Evolutionary conservation across 2,329 filamentous ascomycete genomes (phyloP).

Genomic region (Epichloe sibirici): DNA sequence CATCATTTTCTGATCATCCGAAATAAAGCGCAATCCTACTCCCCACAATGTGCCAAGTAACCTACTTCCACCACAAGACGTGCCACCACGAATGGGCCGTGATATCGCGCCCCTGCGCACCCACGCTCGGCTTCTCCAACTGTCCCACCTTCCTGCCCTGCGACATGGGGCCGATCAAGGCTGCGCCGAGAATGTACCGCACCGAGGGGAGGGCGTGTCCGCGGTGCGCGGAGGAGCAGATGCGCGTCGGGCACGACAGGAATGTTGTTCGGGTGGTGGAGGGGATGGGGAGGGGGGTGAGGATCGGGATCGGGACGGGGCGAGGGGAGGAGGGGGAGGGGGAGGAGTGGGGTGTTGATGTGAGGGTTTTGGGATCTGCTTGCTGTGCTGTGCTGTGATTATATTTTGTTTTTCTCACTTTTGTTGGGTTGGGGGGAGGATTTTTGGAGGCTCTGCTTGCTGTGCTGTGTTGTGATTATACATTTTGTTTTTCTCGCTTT

Average conservation of each 20-base stretch:
- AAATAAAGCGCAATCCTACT: background rate
- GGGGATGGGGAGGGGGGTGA: constrained; percentile 29
- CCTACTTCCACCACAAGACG: constrained; percentile 33
- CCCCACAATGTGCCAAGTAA: constrained; percentile 33
- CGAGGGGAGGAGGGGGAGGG: constrained; percentile 24
- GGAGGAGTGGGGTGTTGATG: constrained; percentile 25
- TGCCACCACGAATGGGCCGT: constrained; percentile 42
- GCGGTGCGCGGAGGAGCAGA: constrained; percentile 22
- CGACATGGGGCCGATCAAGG: constrained; percentile 23
- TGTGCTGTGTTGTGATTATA: too few species aligned
- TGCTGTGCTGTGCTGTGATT: constrained; percentile 14
- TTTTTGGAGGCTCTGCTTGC: too few species aligned
- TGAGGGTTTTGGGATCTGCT: constrained; percentile 14
- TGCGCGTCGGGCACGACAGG: constrained; percentile 29
- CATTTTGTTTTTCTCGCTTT: too few species aligned
- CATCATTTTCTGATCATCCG: too few species aligned
- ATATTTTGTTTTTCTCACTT: background rate
- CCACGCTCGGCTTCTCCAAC: constrained; percentile 36
- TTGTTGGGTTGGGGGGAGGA: background rate
- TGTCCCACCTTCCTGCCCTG: constrained; percentile 28
- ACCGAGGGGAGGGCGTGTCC: constrained; percentile 29
- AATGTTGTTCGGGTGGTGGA: constrained; percentile 35
- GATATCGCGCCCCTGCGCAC: constrained; percentile 33
- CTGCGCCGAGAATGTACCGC: constrained; percentile 21
- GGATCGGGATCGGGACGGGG: constrained; percentile 24